Percentiles rank a stretch among this genome's conserved stretches.
Evolutionary conservation across 805 yeast genomes (phyloP).

Genomic region (Starmerella lactis-condensi): DNA sequence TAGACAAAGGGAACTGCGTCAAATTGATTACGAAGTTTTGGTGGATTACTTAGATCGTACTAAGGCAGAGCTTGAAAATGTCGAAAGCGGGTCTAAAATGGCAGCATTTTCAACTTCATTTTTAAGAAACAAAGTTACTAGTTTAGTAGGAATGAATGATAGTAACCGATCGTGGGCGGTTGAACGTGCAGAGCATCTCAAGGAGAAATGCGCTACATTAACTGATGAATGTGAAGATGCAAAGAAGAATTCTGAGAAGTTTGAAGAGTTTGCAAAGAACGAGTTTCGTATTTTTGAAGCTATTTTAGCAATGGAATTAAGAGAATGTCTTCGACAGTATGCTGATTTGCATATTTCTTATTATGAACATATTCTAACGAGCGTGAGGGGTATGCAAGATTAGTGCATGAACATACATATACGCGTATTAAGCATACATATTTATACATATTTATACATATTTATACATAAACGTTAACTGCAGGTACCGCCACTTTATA

Average conservation of each 20-base stretch:
- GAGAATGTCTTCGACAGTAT: constrained; percentile 47
- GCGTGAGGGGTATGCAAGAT: too few species aligned
- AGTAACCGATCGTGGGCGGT: constrained; percentile 34
- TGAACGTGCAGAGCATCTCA: constrained; percentile 33
- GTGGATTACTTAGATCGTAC: constrained; percentile 62
- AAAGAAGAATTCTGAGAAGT: constrained; percentile 32
- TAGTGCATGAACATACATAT: too few species aligned
- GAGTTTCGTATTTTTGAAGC: constrained; percentile 55
- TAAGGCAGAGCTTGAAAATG: constrained; percentile 39
- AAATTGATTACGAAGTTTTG: constrained; percentile 74
- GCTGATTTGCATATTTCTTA: constrained; percentile 62
- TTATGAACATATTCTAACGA: constrained; percentile 46
- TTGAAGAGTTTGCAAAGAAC: constrained; percentile 37
- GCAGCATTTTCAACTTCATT: constrained; percentile 30
- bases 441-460: too few species aligned
- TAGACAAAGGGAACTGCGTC: constrained; percentile 75
- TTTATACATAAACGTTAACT: too few species aligned
- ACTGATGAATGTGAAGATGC: constrained; percentile 35
- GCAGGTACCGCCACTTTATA: too few species aligned
- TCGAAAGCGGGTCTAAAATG: constrained; percentile 27
- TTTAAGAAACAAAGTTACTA: constrained; percentile 40
- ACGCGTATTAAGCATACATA: too few species aligned
- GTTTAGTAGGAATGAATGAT: constrained; percentile 40
- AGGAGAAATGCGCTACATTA: too few species aligned
- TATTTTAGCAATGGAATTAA: constrained; percentile 61